Evolutionary conservation across 192 early-diverging fungal genomes (phyloP).

Genomic region (Polychytrium aggregatum): DNA sequence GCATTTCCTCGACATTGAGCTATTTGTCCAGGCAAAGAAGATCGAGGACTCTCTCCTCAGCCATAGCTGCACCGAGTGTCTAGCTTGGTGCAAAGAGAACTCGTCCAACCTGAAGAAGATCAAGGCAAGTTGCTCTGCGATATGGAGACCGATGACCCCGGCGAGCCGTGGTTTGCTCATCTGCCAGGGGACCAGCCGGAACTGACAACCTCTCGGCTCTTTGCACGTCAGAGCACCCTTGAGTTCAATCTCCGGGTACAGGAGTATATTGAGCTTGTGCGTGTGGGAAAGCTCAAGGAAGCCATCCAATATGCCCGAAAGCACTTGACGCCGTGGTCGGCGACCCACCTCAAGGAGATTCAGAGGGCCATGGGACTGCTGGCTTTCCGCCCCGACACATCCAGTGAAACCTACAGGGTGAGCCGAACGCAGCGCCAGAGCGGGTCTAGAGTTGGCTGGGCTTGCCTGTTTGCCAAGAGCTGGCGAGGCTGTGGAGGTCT

Average conservation of each 20-base stretch:
- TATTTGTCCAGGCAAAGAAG: conserved; percentile 72
- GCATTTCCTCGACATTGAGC: conserved; percentile 80
- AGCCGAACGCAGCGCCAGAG: too few relatives aligned
- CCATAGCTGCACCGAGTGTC: conserved; percentile 73
- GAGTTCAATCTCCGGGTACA: conserved; percentile 94
- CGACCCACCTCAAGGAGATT: conserved; percentile 65
- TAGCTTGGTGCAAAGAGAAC: conserved; percentile 95
- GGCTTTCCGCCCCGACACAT: conserved; percentile 66
- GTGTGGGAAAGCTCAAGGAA: conserved; percentile 45
- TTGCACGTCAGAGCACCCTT: conserved; percentile 61
- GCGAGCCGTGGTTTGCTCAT: too few relatives aligned
- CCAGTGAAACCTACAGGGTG: conserved; percentile 73
- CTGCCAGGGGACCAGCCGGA: too few relatives aligned
- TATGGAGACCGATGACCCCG: background rate
- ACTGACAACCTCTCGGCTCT: too few relatives aligned
- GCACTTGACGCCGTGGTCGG: conserved; percentile 66
- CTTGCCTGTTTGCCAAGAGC: background rate
- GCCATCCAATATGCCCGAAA: conserved; percentile 84
- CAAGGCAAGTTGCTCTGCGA: conserved; percentile 40
- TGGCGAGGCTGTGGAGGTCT: background rate
- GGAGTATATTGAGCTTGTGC: conserved; percentile 86
- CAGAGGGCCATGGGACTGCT: conserved; percentile 84
- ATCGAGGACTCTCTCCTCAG: conserved; percentile 69
- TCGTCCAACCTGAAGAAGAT: conserved; percentile 77
- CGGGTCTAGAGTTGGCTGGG: background rate